These are phyloP conservation scores for Mycogone perniciosa DNA, from an alignment of 2,329 filamentous ascomycete species.

Conservation along the genomic window DNA sequence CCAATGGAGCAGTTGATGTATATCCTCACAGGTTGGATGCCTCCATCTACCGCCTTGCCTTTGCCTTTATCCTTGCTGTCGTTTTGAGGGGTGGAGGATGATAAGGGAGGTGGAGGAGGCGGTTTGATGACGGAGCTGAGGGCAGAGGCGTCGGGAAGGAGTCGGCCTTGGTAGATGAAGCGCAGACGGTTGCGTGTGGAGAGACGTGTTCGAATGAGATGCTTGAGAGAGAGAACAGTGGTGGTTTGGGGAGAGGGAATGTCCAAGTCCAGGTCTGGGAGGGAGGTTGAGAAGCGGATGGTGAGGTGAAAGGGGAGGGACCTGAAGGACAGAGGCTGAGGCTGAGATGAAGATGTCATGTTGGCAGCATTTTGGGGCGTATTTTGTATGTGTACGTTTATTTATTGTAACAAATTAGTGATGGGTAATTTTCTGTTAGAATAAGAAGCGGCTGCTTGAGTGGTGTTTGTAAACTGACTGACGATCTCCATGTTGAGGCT, in stretches of 20 bases:
- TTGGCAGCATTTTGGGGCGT: conserved; percentile 18
- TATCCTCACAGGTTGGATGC: conserved; percentile 47
- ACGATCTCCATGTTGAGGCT: neutral
- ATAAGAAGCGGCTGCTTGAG: neutral
- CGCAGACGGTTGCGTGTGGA: conserved; percentile 67
- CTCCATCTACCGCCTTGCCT: conserved; percentile 26
- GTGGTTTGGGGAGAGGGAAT: conserved; percentile 62
- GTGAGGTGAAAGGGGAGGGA: conserved; percentile 61
- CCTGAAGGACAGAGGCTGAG: conserved; percentile 13
- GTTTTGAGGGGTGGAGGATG: conserved; percentile 27
- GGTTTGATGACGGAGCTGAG: conserved; percentile 63
- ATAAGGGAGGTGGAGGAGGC: conserved; percentile 52
- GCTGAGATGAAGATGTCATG: conserved; percentile 18
- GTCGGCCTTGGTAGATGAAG: conserved; percentile 83
- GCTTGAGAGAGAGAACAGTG: conserved; percentile 73
- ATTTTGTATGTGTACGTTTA: neutral
- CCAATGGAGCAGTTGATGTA: conserved; percentile 95
- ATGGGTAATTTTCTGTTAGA: neutral
- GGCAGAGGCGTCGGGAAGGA: conserved; percentile 67
- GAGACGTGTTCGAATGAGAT: conserved; percentile 69
- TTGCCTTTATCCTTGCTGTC: conserved; percentile 50
- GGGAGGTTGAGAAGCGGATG: conserved; percentile 81
- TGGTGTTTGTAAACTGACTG: neutral
- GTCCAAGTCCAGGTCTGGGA: conserved; percentile 76
- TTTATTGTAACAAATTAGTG: neutral